Evolutionary conservation across 768 basidiomycete species (phyloP).

Genomic region (Lentinula sp.): DNA sequence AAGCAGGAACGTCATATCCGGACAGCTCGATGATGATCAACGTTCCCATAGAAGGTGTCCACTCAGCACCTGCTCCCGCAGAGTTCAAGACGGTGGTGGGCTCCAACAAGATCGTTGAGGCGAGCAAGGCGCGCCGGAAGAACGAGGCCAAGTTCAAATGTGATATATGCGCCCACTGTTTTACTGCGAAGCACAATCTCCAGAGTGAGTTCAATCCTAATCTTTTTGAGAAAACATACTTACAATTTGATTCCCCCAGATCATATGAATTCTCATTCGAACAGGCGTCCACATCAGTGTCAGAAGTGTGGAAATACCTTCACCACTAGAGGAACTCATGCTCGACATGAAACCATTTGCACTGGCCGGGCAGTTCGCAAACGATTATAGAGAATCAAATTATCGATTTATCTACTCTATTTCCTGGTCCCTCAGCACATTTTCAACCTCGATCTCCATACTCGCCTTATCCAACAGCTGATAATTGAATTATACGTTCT

Average conservation of each 20-base stretch:
- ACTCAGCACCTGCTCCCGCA: background rate
- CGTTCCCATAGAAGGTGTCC: background rate
- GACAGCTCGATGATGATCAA: slow-evolving; percentile 3
- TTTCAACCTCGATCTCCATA: background rate
- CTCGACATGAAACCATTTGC: slow-evolving; percentile 2
- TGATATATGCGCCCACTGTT: background rate
- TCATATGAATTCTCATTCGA: slow-evolving; percentile 5
- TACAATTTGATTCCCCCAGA: background rate
- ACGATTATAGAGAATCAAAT: background rate
- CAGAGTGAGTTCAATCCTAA: background rate
- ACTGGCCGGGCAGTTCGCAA: slow-evolving; percentile 2
- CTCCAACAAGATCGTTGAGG: slow-evolving; percentile 4
- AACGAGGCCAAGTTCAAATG: slow-evolving; percentile 6
- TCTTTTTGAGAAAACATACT: background rate
- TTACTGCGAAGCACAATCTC: slow-evolving; percentile 6
- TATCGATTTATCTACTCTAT: background rate
- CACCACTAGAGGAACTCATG: slow-evolving; percentile 1
- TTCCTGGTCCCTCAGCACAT: background rate
- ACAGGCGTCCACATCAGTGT: slow-evolving; percentile 3
- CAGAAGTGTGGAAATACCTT: slow-evolving; percentile 1
- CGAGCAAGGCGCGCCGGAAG: slow-evolving; percentile 1
- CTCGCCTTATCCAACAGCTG: background rate
- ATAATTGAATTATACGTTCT: background rate
- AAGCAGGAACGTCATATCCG: background rate
- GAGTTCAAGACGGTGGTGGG: slow-evolving; percentile 4